These are phyloP conservation scores for Ramaria sp. DNA, from an alignment of 768 basidiomycete species.

Conservation along the genomic window DNA sequence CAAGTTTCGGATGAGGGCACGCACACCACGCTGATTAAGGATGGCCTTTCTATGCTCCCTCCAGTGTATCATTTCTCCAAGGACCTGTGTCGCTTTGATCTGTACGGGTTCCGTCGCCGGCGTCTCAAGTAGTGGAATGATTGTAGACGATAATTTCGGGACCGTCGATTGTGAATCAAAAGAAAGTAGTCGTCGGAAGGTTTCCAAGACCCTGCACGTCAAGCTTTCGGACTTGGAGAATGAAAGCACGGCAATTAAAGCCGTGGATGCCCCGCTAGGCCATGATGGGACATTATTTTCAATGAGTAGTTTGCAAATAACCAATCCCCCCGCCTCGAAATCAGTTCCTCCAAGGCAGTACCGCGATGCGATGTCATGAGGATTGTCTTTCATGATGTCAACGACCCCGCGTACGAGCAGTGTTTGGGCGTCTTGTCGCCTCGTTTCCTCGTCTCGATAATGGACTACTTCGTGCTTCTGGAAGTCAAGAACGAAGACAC, in stretches of 20 bases:
- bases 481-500: slow-evolving; percentile 3
- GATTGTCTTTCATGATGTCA: neutral
- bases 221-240: neutral
- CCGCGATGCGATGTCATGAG: neutral
- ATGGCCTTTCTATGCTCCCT: neutral
- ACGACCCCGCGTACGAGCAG: neutral
- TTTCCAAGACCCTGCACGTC: slow-evolving; percentile 4
- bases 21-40: neutral
- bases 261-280: neutral
- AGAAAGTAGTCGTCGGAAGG: slow-evolving; percentile 3
- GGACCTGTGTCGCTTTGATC: slow-evolving; percentile 4
- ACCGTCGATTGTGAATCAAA: slow-evolving; percentile 4
- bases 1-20: neutral
- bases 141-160: neutral
- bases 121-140: neutral
- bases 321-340: slow-evolving; percentile 1
- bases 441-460: slow-evolving; percentile 4
- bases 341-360: neutral
- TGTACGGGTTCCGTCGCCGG: neutral
- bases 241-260: neutral
- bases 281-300: neutral
- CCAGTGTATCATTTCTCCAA: slow-evolving; percentile 5
- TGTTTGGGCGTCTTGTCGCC: neutral
- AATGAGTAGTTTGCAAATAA: neutral
- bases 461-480: neutral